These are phyloP conservation scores for Aspergillus quadricinctus DNA, from an alignment of 2,329 filamentous ascomycete genomes.

Conservation along the genomic window DNA sequence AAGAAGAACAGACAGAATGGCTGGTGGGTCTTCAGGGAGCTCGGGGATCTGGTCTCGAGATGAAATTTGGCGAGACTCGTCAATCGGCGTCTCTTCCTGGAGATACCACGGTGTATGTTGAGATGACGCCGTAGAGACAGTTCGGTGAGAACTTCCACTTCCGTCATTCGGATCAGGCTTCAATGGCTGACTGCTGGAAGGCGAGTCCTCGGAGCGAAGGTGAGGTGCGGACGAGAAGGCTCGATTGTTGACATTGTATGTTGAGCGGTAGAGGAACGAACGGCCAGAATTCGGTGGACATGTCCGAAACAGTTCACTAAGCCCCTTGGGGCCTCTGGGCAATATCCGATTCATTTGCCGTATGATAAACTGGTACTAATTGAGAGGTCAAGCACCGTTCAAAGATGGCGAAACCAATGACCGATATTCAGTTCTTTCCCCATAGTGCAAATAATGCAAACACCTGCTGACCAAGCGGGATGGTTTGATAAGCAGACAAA, in stretches of 20 bases:
- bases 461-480: neutral
- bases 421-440: neutral
- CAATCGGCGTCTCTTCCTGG: constrained; percentile 56
- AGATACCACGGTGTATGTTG: constrained; percentile 71
- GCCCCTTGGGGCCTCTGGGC: constrained; percentile 26
- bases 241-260: constrained; percentile 13
- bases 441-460: neutral
- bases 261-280: constrained; percentile 10
- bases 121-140: constrained; percentile 5
- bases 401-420: neutral
- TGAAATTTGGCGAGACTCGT: constrained; percentile 41
- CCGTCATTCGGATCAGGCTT: constrained; percentile 3
- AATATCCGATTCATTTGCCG: constrained; percentile 30
- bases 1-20: constrained; percentile 67
- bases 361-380: constrained; percentile 3
- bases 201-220: constrained; percentile 22
- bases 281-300: constrained; percentile 22
- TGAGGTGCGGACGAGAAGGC: constrained; percentile 21
- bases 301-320: constrained; percentile 24
- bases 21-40: constrained; percentile 65
- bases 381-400: neutral
- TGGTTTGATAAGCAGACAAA: neutral
- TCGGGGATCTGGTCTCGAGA: constrained; percentile 57
- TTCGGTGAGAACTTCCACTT: neutral
- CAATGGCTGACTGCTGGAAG: constrained; percentile 8